These are phyloP conservation scores for Rhododendron kiyosumense DNA, from an alignment of 148 eudicot genomes.

Conservation along the genomic window DNA sequence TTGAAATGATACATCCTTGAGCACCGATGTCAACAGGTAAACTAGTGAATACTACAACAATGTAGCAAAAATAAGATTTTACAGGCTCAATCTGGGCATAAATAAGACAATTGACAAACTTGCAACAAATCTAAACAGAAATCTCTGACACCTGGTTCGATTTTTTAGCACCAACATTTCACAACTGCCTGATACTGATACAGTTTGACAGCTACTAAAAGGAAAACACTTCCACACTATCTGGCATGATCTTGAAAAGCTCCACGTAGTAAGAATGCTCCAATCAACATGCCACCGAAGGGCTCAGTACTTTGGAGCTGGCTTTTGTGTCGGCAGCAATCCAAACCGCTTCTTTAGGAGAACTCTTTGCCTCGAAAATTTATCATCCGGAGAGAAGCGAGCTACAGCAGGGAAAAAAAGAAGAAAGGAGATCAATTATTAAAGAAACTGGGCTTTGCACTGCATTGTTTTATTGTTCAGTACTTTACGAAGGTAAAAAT, in stretches of 20 bases:
- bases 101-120: background rate
- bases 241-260: background rate
- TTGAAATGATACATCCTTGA: background rate
- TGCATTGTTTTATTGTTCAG: background rate
- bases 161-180: background rate
- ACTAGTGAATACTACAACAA: background rate
- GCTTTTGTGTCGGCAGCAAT: slow-evolving; percentile 81
- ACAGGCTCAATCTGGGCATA: background rate
- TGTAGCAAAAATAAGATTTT: background rate
- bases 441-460: background rate
- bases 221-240: background rate
- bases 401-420: slow-evolving; percentile 38
- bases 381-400: slow-evolving; percentile 99
- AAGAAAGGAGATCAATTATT: background rate
- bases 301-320: slow-evolving; percentile 68
- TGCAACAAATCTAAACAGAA: background rate
- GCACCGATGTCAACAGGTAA: background rate
- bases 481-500: background rate
- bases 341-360: slow-evolving; percentile 91
- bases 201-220: background rate
- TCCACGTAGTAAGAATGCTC: too few species aligned
- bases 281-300: background rate
- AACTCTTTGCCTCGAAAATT: slow-evolving; percentile 85
- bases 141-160: background rate
- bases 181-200: background rate